Base-by-base conservation (phyloP, 441 rosid species). In the Populus hybrid region DNA sequence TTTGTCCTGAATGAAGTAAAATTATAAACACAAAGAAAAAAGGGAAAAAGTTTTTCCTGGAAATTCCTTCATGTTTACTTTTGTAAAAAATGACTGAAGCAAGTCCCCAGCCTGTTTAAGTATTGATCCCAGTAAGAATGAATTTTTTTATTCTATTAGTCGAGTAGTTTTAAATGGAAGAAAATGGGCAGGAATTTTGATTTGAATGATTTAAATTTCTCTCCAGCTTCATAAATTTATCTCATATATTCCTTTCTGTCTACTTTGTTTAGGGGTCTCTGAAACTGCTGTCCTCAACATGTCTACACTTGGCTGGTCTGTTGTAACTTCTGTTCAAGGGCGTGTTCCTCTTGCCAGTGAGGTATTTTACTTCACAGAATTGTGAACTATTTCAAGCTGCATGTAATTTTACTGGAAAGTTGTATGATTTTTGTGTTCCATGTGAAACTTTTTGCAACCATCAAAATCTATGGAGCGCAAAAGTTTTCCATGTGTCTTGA, bases 251-350 rank as follows among this genome's bases (percentile, higher is more conserved):
- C 24, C 20, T 68, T 76, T 67, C 21, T 65, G 40, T 65, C 42
- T 14, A 45, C 68, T 6, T 78, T 56, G 72, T 84, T 76, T 89
- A 97, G 99, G 99, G 79, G 99, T 81, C 81, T 93, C 99, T 38
- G 97, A 97, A 84, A 97, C 97, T 56, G 89, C 86, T 73, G 98
- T 97, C 75, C 97, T 94, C 74, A 97, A 94, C 90, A 97, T 93
- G 99, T 97, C 99, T 76, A 93, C 98, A 5, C 95, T 97, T 70
- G 88, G 89, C 76, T 97, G 99, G 99, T 97, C 98, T 50, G 94
- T 89, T 72, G 91, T 97, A 28, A 86, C 97, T 83, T 87, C 94
- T 73, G 98, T 92, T 74, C 82, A 93, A 85, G 99, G 98, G 69
- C 97, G 95, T 74, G 92, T 89, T 79, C 97, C 99, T 79, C 86